Evolutionary conservation across 176 grass and related monocot species (phyloP), one percentile per base, ranked within the genome.

Genomic region (Carex myosuroides): DNA sequence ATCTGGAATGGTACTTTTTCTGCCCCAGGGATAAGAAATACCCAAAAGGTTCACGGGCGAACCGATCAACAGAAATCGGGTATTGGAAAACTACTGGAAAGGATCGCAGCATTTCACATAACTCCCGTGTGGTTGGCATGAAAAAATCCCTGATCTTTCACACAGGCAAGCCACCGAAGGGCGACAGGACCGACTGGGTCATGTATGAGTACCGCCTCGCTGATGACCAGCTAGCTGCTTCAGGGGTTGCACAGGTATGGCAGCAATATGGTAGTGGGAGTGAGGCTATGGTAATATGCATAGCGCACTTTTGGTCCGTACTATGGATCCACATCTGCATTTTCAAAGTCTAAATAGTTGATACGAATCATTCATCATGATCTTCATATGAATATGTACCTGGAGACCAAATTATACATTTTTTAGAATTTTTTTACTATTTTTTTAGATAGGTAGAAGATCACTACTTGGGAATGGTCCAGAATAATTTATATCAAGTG

Each of bases 61-160:
- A 99, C 41, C 93, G 96, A 62, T 87, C 91, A 22, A 95, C 96
- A 53, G 87, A 92, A 79, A 92, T 85, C 86, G 96, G 96, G 71
- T 99, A 89, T 64, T 99, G 93, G 96, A 99, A 99, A 71, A 94
- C 96, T 20, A 99, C 91, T 88, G 96, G 96, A 81, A 94, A 86
- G 69, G 96, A 99, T 78, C 92, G 89, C 90, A 76, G 5, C 13
- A 87, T 99, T 50, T 62, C 79, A 53, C 87, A 93, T 35, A 93
- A 92, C 75, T 91, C 88, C 62, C 86, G 66, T 80, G 70, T 30
- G 42, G 90, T 95, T 83, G 96, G 96, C 33, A 87, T 82, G 64
- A 99, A 94, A 70, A 99, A 93, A 81, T 91, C 93, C 83, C 81
- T 99, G 74, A 88, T 99, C 67, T 99, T 99, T 76, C 96, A 99